Base-by-base conservation (phyloP, 345 rosid genomes). In the Populus deltoides region DNA sequence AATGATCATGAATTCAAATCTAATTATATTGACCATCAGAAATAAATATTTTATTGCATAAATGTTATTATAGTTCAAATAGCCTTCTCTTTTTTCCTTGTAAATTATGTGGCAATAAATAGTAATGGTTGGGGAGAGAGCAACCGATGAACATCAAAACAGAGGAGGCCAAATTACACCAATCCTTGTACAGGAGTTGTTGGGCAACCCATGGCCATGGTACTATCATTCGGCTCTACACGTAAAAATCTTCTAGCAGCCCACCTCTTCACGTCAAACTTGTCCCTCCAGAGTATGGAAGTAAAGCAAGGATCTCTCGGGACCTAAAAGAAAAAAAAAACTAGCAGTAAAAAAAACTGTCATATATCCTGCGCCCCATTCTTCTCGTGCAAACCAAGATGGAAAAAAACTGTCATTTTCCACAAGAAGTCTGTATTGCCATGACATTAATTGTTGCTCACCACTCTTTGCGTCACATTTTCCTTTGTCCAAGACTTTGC, bases 191-290 rank as follows among this genome's bases (percentile, higher is more conserved):
- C 29, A 3, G 38, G 70, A 75, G 86, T 84, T 78, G 84, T 75
- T 81, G 78, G 71, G 66, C 47, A 7, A 68, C 68, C 83, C 69
- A 18, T 27, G 38, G 8, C 78, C 29, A 59, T 59, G 8, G 29
- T 3, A 49, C 45, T 72, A 13, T 35, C 41, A 38, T 8, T 29
- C 9, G 43, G n/a, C 81, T 51, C 74, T 24, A 43, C 61, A 72
- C 75, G 77, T 22, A 47, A 57, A 16, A 27, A 27, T 39, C 66
- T 80, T 78, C 84, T 81, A 59, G 84, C 81, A 78, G 78, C 70
- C 79, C 66, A 45, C n/a, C 43, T 24, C 18, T 53, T 51, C 74
- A 49, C 25, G 17, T 49, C 71, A 65, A 47, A 15, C 49, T 22
- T 67, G 12, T 25, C 16, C 18, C 62, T 10, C 18, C 17, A 29